These are phyloP conservation scores for Alternaria sp. DNA, from an alignment of 2,329 filamentous ascomycete species.

Conservation along the genomic window DNA sequence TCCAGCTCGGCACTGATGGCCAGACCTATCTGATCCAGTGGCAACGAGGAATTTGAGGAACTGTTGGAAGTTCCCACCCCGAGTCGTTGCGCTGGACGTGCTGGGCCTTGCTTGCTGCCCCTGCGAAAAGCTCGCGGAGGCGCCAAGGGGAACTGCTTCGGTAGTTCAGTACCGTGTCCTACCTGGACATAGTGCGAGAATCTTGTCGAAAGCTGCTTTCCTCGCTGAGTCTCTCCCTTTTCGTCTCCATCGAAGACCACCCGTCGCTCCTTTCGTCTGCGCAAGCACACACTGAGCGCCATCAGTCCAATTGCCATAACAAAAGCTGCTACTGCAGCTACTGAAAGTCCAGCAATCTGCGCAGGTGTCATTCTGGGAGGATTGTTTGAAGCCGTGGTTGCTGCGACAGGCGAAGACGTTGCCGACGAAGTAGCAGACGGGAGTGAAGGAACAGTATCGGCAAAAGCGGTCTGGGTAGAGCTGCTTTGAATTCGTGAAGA, in stretches of 20 bases:
- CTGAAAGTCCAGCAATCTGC: constrained; percentile 48
- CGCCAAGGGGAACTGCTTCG: constrained; percentile 22
- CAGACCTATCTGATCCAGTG: constrained; percentile 45
- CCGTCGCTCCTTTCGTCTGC: constrained; percentile 42
- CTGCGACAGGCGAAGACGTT: constrained; percentile 18
- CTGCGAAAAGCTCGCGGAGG: constrained; percentile 20
- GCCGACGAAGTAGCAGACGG: constrained; percentile 32
- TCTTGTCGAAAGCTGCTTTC: constrained; percentile 25
- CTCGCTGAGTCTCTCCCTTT: constrained; percentile 15
- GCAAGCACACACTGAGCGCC: constrained; percentile 45
- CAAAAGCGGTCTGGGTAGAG: constrained; percentile 31
- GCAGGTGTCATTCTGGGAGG: constrained; percentile 43
- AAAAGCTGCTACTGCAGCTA: constrained; percentile 47
- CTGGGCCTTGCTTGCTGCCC: constrained; percentile 4
- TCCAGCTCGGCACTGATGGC: constrained; percentile 47
- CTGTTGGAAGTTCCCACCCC: constrained; percentile 28
- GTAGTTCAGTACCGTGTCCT: constrained; percentile 11
- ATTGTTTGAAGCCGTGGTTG: constrained; percentile 18
- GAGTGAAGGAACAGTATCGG: constrained; percentile 32
- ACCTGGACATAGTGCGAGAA: constrained; percentile 31
- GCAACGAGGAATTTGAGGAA: constrained; percentile 30
- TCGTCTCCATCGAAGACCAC: constrained; percentile 29
- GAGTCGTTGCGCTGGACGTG: constrained; percentile 25
- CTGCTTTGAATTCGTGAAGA: constrained; percentile 14
- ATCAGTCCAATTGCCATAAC: constrained; percentile 49